phyloP scores from a whole-genome alignment of 345 rosid genomes.

The Sapria himalayana region DNA sequence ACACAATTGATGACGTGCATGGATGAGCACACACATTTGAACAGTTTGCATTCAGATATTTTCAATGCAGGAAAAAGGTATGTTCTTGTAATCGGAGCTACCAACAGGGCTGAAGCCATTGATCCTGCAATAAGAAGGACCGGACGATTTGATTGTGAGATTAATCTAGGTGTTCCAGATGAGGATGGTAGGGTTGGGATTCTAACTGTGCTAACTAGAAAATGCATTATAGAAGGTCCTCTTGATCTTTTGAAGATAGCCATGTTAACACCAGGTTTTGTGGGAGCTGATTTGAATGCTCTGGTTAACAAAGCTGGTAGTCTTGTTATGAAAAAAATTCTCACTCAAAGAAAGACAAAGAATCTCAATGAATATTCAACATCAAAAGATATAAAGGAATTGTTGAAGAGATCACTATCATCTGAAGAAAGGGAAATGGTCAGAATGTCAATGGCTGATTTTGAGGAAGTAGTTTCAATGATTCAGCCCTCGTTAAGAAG shows the following conservation, averaged over 20 bases:
- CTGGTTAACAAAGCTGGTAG: constrained; percentile 69
- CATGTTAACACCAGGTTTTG: constrained; percentile 88
- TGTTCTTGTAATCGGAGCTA: constrained; percentile 92
- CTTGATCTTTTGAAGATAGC: constrained; percentile 64
- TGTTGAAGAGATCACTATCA: constrained; percentile 62
- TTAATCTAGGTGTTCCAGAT: constrained; percentile 60
- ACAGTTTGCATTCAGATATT: constrained; percentile 15
- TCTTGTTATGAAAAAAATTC: constrained; percentile 47
- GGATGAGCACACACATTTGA: constrained; percentile 40
- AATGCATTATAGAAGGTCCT: constrained; percentile 55
- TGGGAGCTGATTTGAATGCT: constrained; percentile 80
- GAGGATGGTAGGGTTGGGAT: constrained; percentile 66
- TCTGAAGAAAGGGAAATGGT: constrained; percentile 65
- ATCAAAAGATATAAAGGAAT: constrained; percentile 22
- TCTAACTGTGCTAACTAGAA: constrained; percentile 38
- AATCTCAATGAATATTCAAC: constrained; percentile 15
- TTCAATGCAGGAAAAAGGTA: constrained; percentile 21
- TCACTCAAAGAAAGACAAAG: constrained; percentile 30
- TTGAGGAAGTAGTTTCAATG: constrained; percentile 60
- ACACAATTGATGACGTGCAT: constrained; percentile 84
- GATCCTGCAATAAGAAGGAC: constrained; percentile 84
- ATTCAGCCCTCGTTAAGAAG: constrained; percentile 69
- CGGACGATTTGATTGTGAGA: constrained; percentile 88
- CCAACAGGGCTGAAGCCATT: constrained; percentile 83
- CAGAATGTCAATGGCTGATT: constrained; percentile 54